Evolutionary conservation across 495 filamentous ascomycete species (phyloP), one percentile per base, ranked within the genome.

Genomic region (Letharia columbiana): DNA sequence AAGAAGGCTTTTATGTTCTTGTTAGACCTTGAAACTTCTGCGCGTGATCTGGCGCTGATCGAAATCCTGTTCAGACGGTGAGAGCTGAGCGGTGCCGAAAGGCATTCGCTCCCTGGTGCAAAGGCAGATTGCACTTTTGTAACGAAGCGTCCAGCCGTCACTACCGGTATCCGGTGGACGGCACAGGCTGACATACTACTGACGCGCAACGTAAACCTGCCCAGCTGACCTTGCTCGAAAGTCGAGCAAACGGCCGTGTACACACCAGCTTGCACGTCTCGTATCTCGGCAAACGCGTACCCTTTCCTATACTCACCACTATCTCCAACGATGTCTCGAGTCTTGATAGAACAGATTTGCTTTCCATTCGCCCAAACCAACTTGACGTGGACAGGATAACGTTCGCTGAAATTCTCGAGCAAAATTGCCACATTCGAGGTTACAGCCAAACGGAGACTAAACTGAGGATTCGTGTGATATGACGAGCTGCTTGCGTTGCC

Each of bases 191-290:
- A 74, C 33, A 77, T 83, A n/a, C 89, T 84, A 13, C 83, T 84
- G 44, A 95, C 81, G 69, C 84, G 84, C 37, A 98, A 79, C 4
- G 80, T 84, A 76, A 95, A 98, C n/a, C 79, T 80, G 3, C 85
- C 91, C 4, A 84, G 75, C 71, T 92, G 88, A 40, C 85, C 85
- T 0, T 87, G 82, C 56, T 96, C 91, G 72, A 95, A 97, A 2
- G 94, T 96, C 11, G 89, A 92, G 69, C 86, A 89, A 15, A 98
- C 86, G 58, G 96, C 81, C 1, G 91, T 96, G 75, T 98, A 98
- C 0, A 79, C 81, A 4, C 93, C 93, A 4, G 79, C 74, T 37
- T 83, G 81, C 11, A 93, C 74, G 10, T 72, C 73, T 18, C 75
- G 73, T 17, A 83, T 73, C 63, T 88, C 84, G 6, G 87, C 86